A percentile compares a stretch with the other conserved stretches of the same genome.
These are phyloP conservation scores for Talaromyces sp. DNA, from an alignment of 2,329 filamentous ascomycete genomes.

Conservation along the genomic window DNA sequence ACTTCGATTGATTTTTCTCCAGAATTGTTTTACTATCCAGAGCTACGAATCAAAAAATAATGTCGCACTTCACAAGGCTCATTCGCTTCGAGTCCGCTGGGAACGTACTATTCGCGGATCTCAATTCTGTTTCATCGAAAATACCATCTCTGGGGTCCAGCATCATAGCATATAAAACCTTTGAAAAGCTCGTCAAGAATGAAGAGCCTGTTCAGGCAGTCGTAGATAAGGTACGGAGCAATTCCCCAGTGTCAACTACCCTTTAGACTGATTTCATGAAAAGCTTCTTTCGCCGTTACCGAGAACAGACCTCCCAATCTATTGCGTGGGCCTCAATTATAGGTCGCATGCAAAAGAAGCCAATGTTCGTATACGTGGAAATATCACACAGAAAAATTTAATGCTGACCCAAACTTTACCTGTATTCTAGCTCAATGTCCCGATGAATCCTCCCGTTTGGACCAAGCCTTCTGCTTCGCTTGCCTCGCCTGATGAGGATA, in stretches of 20 bases:
- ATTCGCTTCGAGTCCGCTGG: background rate
- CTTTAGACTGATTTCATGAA: background rate
- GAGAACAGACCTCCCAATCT: conserved; percentile 6
- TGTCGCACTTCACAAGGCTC: background rate
- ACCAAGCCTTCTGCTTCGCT: conserved; percentile 13
- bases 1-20: background rate
- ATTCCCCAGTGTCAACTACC: background rate
- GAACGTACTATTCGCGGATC: background rate
- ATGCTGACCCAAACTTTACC: background rate
- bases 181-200: background rate
- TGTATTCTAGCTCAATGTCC: conserved; percentile 13
- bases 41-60: background rate
- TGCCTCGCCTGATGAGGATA: conserved; percentile 4
- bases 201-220: background rate
- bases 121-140: background rate
- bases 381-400: background rate
- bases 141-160: background rate
- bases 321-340: conserved; percentile 13
- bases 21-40: background rate
- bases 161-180: background rate
- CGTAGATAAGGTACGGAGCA: background rate
- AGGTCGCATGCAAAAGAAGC: conserved; percentile 13
- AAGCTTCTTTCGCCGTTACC: conserved; percentile 5
- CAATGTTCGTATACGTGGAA: background rate
- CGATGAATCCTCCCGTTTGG: conserved; percentile 13